Conservation (phyloP, 2,329 filamentous ascomycete genomes). For the Knufia petricola region DNA sequence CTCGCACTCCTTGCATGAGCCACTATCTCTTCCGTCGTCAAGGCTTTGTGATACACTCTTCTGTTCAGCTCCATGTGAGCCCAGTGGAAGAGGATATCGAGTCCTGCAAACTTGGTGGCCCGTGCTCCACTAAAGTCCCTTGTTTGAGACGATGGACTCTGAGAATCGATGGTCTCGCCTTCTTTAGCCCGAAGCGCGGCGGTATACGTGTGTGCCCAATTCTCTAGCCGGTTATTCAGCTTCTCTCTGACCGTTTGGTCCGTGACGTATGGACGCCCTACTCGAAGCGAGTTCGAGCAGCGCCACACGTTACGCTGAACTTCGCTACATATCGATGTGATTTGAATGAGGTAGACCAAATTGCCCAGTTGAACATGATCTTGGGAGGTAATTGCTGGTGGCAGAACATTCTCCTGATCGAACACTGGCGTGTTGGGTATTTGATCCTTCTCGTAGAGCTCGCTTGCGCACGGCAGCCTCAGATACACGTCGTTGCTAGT, state of each 20-base stretch:
- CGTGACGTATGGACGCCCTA: not conserved
- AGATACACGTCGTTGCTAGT: slow-evolving; percentile 57
- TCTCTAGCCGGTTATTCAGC: not conserved
- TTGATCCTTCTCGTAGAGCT: slow-evolving; percentile 52
- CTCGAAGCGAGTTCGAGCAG: not conserved
- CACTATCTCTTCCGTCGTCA: slow-evolving; percentile 9
- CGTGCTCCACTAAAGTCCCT: not conserved
- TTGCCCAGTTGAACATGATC: slow-evolving; percentile 10
- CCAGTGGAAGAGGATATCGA: slow-evolving; percentile 19
- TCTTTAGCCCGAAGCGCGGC: not conserved
- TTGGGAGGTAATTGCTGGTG: not conserved
- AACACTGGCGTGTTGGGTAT: slow-evolving; percentile 53
- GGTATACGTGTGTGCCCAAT: not conserved
- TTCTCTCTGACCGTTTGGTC: not conserved
- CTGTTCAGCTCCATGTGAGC: slow-evolving; percentile 17
- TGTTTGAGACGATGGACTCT: not conserved
- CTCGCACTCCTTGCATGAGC: slow-evolving; percentile 11
- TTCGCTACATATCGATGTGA: slow-evolving; percentile 19
- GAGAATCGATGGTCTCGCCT: not conserved
- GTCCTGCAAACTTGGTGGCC: slow-evolving; percentile 4
- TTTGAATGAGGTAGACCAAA: slow-evolving; percentile 17
- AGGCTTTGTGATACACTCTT: slow-evolving; percentile 13
- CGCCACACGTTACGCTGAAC: slow-evolving; percentile 8
- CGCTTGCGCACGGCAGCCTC: slow-evolving; percentile 53
- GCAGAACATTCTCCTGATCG: slow-evolving; percentile 21